Percentiles rank a stretch among this genome's conserved stretches.
phyloP scores from a whole-genome alignment of 176 grass and related monocot species.

The barley (Hordeum vulgare) region DNA sequence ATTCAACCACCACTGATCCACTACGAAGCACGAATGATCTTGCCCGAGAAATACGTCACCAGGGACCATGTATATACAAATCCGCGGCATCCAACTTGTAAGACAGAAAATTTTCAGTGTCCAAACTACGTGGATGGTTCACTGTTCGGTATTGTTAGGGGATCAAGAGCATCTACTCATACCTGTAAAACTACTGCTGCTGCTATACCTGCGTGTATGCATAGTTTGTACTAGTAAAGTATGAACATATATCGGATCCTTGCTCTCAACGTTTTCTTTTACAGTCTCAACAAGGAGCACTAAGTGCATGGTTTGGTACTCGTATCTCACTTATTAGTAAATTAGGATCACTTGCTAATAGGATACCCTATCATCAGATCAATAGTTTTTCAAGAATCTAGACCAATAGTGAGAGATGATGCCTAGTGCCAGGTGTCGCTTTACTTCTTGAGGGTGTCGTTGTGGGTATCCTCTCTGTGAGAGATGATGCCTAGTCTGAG shows the following conservation, averaged over 20 bases:
- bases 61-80: too few species aligned
- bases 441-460: too few species aligned
- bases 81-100: constrained; percentile 41
- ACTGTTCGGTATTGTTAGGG: constrained; percentile 6
- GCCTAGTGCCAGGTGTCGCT: not conserved
- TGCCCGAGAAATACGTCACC: constrained; percentile 25
- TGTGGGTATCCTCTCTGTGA: too few species aligned
- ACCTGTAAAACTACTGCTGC: not conserved
- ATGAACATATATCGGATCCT: not conserved
- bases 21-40: not conserved
- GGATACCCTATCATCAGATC: not conserved
- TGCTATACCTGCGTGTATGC: not conserved
- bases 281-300: constrained; percentile 20
- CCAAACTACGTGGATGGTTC: not conserved
- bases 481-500: too few species aligned
- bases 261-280: not conserved
- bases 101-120: constrained; percentile 33
- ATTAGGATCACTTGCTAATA: not conserved
- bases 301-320: constrained; percentile 15
- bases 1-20: not conserved
- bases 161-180: not conserved
- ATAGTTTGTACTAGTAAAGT: not conserved
- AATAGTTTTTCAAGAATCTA: not conserved
- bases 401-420: not conserved
- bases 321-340: constrained; percentile 17